Evolutionary conservation across 768 basidiomycete species (phyloP), one percentile per base, ranked within the genome.

Genomic region (Paxillus rubicundulus): DNA sequence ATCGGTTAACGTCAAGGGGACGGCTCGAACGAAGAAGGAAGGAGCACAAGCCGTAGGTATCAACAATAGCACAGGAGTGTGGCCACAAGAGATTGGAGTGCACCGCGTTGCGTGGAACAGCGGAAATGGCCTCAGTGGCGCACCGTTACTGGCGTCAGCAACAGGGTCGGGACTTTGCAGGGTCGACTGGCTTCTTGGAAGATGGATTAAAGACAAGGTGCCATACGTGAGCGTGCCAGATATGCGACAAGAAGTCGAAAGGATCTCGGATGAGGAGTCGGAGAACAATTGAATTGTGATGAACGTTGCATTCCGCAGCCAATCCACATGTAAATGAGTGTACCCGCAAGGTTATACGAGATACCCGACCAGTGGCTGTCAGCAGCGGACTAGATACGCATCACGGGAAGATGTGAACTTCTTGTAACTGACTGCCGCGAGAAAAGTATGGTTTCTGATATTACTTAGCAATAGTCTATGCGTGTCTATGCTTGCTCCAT

Each of bases 131-230:
- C 74, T 91, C 1, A 78, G 61, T 17, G 74, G 70, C 17, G 80
- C 76, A 45, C 78, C 71, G 17, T 60, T 92, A 57, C 69, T 95
- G 17, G 93, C 88, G 2, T 87, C 87, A 16, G 88, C 84, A 0
- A 91, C 88, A 12, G 92, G 84, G 5, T 86, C 87, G 9, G 97
- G 95, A 1, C 70, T 98, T 17, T 93, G 89, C 60, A 74, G 96
- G 45, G 78, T 98, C 9, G 95, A 99, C 60, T 82, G 84, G 62
- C 63, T 95, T 14, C 70, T 78, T 60, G 92, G 93, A n/a, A 72
- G 84, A 53, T 95, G 86, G 84, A 72, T 81, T 38, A 81, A 75
- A 45, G 83, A 81, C 42, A 81, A 75, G 61, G 67, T 84, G 6
- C 88, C 89, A 2, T 92, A 89, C 70, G 75, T 74, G 24, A 76